Base-by-base conservation (phyloP, 2,329 filamentous ascomycete species). In the Colletotrichum shisoi region DNA sequence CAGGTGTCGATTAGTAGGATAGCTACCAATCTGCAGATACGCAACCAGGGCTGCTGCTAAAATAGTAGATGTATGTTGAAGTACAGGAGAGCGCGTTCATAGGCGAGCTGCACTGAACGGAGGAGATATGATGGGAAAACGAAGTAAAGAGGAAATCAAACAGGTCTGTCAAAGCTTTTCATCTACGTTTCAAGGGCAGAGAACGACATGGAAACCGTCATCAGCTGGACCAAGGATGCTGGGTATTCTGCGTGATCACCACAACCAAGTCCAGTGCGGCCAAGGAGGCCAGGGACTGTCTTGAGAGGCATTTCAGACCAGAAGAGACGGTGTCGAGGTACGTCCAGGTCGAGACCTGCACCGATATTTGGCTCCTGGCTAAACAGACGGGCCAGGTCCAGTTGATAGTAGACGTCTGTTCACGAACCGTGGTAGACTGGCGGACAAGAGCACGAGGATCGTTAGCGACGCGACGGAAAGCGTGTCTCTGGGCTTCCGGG, bases 1-100 rank as follows among this genome's bases (percentile, higher is more conserved):
- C 11, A n/a, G 24, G 3, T 9, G 11, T 13, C 0, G 24, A 19
- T 0, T 17, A 3, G 2, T 0, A 51, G 4, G 1, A 8, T 34
- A 13, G 11, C 9, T 2, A 12, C 2, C 9, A 11, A 6, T 8
- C 6, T 51, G 27, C 4, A 9, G 24, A 2, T 19, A 17, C 17
- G 9, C 5, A 19, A n/a, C 6, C 3, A 4, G 11, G 27, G 27
- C 4, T 5, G 2, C 2, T 34, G 15, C n/a, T n/a, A n/a, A n/a
- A n/a, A n/a, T n/a, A n/a, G n/a, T n/a, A n/a, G n/a, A n/a, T n/a
- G n/a, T 3, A 34, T 8, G 8, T 34, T 34, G 1, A 3, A 5
- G 13, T 4, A n/a, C 2, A 31, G 24, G 21, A 3, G 21, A 5
- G 21, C 15, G 21, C 7, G 19, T 0, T 34, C 8, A 9, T 2